Evolutionary conservation across 371 early-diverging fungal genomes (phyloP), one percentile per base, ranked within the genome.

Genomic region (Entomophthora muscae): DNA sequence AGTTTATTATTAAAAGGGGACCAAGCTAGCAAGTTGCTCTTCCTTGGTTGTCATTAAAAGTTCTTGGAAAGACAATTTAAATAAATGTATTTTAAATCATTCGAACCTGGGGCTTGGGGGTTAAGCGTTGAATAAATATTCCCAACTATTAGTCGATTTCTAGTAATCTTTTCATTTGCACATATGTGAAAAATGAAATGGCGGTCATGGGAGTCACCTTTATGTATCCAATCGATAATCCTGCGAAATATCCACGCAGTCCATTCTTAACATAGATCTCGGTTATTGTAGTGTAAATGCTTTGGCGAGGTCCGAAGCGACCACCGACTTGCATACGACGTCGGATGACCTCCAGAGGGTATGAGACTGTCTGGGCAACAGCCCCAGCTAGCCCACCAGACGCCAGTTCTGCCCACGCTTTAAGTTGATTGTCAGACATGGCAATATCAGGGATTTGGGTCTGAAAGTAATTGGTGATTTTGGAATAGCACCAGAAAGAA

Each of bases 181-280:
- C 88, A 70, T 95, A 95, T 0, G 83, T 83, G 63, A 79, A 84
- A 72, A 93, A 93, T 28, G 85, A 81, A 30, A 90, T 85, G 1
- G 91, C 93, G 58, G 81, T 81, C 91, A 93, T 90, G 0, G 96
- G 96, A 23, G 83, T 80, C 0, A 93, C 90, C 71, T 95, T 95
- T 65, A 94, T 71, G 70, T 90, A 95, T 24, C 93, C 93, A 65
- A 95, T 93, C 32, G 83, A 86, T 57, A 95, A 71, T 10, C 94
- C 94, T 10, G 93, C 89, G 78, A 86, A 95, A 69, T 91, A 93
- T 7, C 96, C 96, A 10, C 82, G 77, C 24, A 77, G 65, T 26
- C 95, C 95, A 28, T 78, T 77, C 31, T 73, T 66, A 53, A 62
- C 58, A 69, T 78, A 88, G 59, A 95, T 81, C 1, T 71, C 71